These are phyloP conservation scores for Blastocrithidia nonstop DNA, from an alignment of 208 protist species.

Conservation along the genomic window DNA sequence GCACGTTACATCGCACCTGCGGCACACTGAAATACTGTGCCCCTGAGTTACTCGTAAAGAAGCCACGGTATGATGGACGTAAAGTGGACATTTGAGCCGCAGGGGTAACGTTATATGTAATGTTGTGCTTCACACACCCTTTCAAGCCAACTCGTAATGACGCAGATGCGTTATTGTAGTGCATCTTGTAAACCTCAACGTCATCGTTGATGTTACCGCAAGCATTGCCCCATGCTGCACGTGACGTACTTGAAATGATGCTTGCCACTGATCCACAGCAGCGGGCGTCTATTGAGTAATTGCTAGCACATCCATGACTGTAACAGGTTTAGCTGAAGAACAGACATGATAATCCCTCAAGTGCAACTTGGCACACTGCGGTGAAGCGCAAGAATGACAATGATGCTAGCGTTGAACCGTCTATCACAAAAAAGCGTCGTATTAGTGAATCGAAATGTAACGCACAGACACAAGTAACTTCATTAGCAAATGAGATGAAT, in stretches of 20 bases:
- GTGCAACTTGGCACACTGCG: no score
- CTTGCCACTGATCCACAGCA: constrained; percentile 44
- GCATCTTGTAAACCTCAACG: constrained; percentile 28
- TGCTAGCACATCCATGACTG: constrained; percentile 65
- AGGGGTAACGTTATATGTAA: constrained; percentile 78
- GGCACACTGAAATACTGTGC: constrained; percentile 74
- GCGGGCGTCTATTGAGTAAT: constrained; percentile 64
- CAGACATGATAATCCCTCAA: no score
- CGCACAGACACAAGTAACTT: neutral
- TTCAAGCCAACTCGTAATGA: constrained; percentile 48
- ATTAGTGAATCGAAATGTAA: neutral
- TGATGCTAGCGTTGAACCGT: neutral
- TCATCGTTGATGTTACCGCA: constrained; percentile 41
- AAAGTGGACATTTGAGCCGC: constrained; percentile 82
- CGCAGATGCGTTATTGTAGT: constrained; percentile 36
- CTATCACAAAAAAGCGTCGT: neutral
- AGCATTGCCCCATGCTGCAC: constrained; percentile 17
- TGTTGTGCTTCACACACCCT: constrained; percentile 88
- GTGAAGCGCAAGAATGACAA: no score
- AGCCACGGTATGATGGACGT: constrained; percentile 75
- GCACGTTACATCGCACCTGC: constrained; percentile 34
- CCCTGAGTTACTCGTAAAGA: constrained; percentile 54
- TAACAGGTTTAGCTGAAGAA: neutral
- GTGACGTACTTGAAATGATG: constrained; percentile 57
- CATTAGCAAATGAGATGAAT: no score